Evolutionary conservation across 495 filamentous ascomycete genomes (phyloP), one percentile per base, ranked within the genome.

Genomic region (Entonaema liquescens): DNA sequence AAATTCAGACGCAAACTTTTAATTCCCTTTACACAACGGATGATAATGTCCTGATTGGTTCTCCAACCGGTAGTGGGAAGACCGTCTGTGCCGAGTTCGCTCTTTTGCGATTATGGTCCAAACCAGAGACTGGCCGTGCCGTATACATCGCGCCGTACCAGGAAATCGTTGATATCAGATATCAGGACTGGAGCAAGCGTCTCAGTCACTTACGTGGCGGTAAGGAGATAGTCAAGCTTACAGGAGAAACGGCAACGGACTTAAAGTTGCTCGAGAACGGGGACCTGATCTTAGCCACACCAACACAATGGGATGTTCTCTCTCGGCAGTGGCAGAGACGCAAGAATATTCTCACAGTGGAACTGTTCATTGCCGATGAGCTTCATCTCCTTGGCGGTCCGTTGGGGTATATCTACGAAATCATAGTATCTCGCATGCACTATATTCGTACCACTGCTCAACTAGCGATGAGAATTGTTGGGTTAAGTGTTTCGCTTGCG

Each of bases 101-200:
- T 8, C 79, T 99, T 49, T 82, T 98, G 12, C 90, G 89, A 36
- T 92, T 97, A 76, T 99, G 95, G 96, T 84, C 89, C 1, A 89
- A 88, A 62, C 80, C 81, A 19, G 86, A 90, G 21, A 83, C 89
- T 31, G 93, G 93, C 26, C 89, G 93, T 36, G 94, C 93, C 11
- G 93, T 98, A 6, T 98, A 98, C 78, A 89, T 99, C 72, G 94
- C 95, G 26, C 96, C 96, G 0, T 97, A 96, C 85, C 95, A 98
- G 74, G 95, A 98, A 76, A 86, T 97, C 15, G 89, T 98, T 29
- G 93, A 99, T 74, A 84, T 85, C 40, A 86, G 91, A 50, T 84
- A 90, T 62, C 88, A 88, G 62, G 92, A 97, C 68, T 99, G 95
- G 95, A 85, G 90, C 70, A 88, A 89, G 71, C 89, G 95, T 53